Conservation (phyloP, 202 grass and related monocot species). For the Bolboschoenoplectus hybrid region DNA sequence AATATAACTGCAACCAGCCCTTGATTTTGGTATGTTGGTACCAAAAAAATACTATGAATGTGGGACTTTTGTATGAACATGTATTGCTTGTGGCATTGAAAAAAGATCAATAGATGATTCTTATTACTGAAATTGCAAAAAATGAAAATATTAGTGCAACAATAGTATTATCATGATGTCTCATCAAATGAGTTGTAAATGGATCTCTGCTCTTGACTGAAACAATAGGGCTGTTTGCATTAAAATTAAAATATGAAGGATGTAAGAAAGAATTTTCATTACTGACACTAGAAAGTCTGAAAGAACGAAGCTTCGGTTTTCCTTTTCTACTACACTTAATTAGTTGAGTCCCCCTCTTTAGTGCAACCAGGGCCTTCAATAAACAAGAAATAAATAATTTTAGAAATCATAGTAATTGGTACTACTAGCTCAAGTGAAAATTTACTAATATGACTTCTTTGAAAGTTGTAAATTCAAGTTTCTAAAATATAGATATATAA, state of each 20-base stretch:
- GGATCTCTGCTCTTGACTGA: not conserved
- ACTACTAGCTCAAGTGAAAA: not conserved
- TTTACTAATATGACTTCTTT: not conserved
- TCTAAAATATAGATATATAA: not conserved
- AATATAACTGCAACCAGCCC: not conserved
- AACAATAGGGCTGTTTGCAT: not conserved
- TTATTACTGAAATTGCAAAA: slow-evolving; percentile 4
- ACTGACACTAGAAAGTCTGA: slow-evolving; percentile 95
- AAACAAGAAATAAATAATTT: slow-evolving; percentile 35
- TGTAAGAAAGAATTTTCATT: slow-evolving; percentile 31
- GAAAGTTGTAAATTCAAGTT: not conserved
- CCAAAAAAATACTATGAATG: not conserved
- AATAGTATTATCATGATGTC: not conserved
- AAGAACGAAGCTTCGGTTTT: slow-evolving; percentile 86
- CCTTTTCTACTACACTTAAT: slow-evolving; percentile 92
- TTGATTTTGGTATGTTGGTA: not conserved
- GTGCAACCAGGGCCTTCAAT: slow-evolving; percentile 75
- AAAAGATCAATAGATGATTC: not conserved
- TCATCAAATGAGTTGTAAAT: not conserved
- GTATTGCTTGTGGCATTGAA: not conserved
- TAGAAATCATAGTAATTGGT: not conserved
- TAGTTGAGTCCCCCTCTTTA: slow-evolving; percentile 86
- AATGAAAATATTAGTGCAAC: not conserved
- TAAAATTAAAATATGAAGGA: slow-evolving; percentile 21
- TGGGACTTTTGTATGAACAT: not conserved